These are phyloP conservation scores for Calocera viscosa DNA, from an alignment of 768 basidiomycete species.

Conservation along the genomic window DNA sequence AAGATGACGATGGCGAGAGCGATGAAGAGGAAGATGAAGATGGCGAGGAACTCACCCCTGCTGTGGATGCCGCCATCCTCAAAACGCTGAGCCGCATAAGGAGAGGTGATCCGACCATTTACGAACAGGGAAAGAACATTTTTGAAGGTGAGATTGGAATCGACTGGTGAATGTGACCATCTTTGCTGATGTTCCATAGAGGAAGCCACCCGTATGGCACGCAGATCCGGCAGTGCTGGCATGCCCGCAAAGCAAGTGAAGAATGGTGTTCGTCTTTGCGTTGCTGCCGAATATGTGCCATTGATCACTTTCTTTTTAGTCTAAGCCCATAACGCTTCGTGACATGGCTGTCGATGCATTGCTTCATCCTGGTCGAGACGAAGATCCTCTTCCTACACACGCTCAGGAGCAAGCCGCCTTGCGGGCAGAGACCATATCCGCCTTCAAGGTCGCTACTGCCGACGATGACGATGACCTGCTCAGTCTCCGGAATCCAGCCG, in stretches of 20 bases:
- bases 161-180: not conserved
- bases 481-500: conserved; percentile 59
- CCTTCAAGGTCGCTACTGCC: conserved; percentile 47
- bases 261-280: conserved; percentile 37
- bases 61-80: conserved; percentile 86
- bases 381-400: conserved; percentile 41
- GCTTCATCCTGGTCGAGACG: conserved; percentile 38
- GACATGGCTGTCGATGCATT: conserved; percentile 55
- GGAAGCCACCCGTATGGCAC: conserved; percentile 35
- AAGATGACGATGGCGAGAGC: conserved; percentile 51
- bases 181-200: conserved; percentile 34
- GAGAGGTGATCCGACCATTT: conserved; percentile 72
- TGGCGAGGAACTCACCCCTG: conserved; percentile 87
- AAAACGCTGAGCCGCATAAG: conserved; percentile 77
- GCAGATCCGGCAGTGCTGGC: conserved; percentile 17
- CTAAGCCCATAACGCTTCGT: conserved; percentile 63
- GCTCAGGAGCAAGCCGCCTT: conserved; percentile 64
- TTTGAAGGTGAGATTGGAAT: conserved; percentile 50
- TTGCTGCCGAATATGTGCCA: not conserved
- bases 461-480: conserved; percentile 41
- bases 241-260: conserved; percentile 27
- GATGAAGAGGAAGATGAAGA: conserved; percentile 86
- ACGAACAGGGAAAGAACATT: conserved; percentile 53
- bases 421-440: conserved; percentile 69
- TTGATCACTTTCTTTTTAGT: conserved; percentile 27